These are phyloP conservation scores for Metarhizium rileyi DNA, from an alignment of 2,329 filamentous ascomycete genomes.

Conservation along the genomic window DNA sequence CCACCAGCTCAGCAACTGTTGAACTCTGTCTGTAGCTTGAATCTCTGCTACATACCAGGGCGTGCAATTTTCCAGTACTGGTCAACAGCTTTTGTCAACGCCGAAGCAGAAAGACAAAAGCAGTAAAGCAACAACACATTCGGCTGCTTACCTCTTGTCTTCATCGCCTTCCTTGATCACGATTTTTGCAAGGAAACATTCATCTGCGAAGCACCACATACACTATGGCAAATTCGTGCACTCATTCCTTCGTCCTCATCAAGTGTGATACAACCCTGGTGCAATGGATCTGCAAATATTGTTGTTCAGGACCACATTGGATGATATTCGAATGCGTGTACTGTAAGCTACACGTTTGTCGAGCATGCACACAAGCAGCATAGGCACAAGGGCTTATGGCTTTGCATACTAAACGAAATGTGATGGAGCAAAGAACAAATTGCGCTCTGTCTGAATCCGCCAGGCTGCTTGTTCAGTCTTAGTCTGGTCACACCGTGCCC, in stretches of 20 bases:
- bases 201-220: background rate
- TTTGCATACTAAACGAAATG: background rate
- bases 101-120: too few relatives aligned
- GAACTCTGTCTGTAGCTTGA: background rate
- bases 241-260: slow-evolving; percentile 54
- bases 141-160: background rate
- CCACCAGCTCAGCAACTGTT: background rate
- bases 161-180: background rate
- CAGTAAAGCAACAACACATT: background rate
- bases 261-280: slow-evolving; percentile 57
- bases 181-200: background rate
- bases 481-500: background rate
- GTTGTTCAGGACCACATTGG: slow-evolving; percentile 56
- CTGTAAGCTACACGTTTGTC: slow-evolving; percentile 57
- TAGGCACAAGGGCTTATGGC: slow-evolving; percentile 8
- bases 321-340: slow-evolving; percentile 60
- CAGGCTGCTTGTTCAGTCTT: background rate
- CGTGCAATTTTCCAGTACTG: too few relatives aligned
- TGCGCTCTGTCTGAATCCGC: background rate
- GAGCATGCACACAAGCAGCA: slow-evolving; percentile 40
- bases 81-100: too few relatives aligned
- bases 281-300: slow-evolving; percentile 56
- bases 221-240: slow-evolving; percentile 45
- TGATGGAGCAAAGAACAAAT: background rate
- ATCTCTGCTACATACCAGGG: too few relatives aligned